phyloP scores from a whole-genome alignment of 2,329 filamentous ascomycete genomes.

The Huntiella bhutanensis region DNA sequence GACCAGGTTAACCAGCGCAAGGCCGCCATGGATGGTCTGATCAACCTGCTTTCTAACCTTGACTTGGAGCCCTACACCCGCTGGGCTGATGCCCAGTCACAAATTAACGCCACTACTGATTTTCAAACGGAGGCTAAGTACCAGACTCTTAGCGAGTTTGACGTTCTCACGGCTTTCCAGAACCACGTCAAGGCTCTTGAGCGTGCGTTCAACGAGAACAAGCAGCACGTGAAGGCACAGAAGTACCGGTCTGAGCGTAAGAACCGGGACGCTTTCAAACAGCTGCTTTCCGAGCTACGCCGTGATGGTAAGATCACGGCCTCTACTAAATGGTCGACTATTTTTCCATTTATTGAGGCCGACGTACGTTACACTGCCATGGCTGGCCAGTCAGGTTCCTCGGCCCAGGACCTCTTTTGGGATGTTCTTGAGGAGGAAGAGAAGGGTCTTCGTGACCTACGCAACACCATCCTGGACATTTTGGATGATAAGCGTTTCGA shows the following conservation, averaged over 20 bases:
- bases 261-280: slow-evolving; percentile 62
- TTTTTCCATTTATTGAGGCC: slow-evolving; percentile 54
- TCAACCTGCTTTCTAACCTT: slow-evolving; percentile 57
- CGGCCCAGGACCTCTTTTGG: slow-evolving; percentile 85
- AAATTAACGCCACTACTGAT: slow-evolving; percentile 30
- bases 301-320: slow-evolving; percentile 68
- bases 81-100: slow-evolving; percentile 76
- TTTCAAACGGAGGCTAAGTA: slow-evolving; percentile 63
- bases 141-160: slow-evolving; percentile 65
- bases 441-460: slow-evolving; percentile 56
- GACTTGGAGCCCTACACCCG: slow-evolving; percentile 83
- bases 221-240: slow-evolving; percentile 69
- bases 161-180: slow-evolving; percentile 84
- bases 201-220: slow-evolving; percentile 73
- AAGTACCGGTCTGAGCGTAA: slow-evolving; percentile 70
- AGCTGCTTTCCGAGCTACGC: slow-evolving; percentile 56
- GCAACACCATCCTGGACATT: slow-evolving; percentile 73
- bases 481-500: slow-evolving; percentile 86
- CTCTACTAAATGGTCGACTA: slow-evolving; percentile 72
- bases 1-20: slow-evolving; percentile 53
- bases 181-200: slow-evolving; percentile 88
- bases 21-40: slow-evolving; percentile 67
- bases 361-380: slow-evolving; percentile 72
- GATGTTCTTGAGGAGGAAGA: slow-evolving; percentile 90
- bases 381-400: slow-evolving; percentile 68